These are phyloP conservation scores for Paraphoma sp. DNA, from an alignment of 2,329 filamentous ascomycete species.

Conservation along the genomic window DNA sequence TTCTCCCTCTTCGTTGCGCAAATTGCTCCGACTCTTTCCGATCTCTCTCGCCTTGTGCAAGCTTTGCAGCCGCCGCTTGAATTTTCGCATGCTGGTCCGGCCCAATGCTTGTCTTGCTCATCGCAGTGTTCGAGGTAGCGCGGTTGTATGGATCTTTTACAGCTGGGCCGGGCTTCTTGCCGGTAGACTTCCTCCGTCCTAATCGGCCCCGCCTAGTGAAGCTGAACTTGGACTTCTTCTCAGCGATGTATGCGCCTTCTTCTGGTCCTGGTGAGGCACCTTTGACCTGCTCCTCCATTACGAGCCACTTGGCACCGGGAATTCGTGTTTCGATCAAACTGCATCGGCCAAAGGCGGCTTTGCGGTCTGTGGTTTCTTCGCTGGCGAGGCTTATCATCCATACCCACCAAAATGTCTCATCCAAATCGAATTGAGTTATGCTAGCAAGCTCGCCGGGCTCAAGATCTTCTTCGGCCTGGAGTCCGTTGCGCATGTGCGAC, in stretches of 20 bases:
- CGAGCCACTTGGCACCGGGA: constrained; percentile 81
- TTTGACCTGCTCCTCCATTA: constrained; percentile 96
- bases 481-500: constrained; percentile 69
- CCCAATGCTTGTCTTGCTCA: constrained; percentile 83
- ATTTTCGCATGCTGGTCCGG: constrained; percentile 93
- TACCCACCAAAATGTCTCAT: constrained; percentile 99
- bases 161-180: constrained; percentile 49
- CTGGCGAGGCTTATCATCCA: constrained; percentile 97
- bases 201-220: constrained; percentile 75
- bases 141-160: constrained; percentile 61
- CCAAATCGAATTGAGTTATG: constrained; percentile 83
- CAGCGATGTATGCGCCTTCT: constrained; percentile 86
- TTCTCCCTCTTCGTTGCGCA: constrained; percentile 62
- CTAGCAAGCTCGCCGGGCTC: constrained; percentile 95
- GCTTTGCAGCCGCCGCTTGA: constrained; percentile 84
- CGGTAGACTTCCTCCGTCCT: constrained; percentile 60
- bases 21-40: constrained; percentile 58
- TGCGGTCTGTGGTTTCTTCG: constrained; percentile 84
- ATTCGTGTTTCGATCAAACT: constrained; percentile 90
- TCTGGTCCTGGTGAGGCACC: constrained; percentile 86
- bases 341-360: constrained; percentile 92
- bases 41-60: constrained; percentile 74
- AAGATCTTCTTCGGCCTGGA: constrained; percentile 74
- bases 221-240: constrained; percentile 94
- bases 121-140: constrained; percentile 56